These are phyloP conservation scores for Kondoa subrosea DNA, from an alignment of 768 basidiomycete species.

Conservation along the genomic window DNA sequence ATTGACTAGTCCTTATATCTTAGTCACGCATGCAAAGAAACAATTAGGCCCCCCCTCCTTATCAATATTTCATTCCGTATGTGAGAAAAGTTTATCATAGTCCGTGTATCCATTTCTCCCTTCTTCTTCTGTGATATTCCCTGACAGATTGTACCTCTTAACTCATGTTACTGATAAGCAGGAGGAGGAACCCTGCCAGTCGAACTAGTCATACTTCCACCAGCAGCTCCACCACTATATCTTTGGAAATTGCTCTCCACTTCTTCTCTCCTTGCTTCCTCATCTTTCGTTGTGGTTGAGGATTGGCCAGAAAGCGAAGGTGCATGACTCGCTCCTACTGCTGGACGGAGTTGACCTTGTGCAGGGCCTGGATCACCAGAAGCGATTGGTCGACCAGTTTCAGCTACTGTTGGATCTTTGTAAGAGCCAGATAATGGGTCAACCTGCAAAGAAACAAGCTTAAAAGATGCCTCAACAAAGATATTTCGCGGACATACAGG, in stretches of 20 bases:
- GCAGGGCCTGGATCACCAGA: conserved; percentile 25
- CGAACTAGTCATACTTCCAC: background rate
- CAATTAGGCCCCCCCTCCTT: too few species aligned
- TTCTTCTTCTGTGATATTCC: too few species aligned
- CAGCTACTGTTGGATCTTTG: conserved; percentile 29
- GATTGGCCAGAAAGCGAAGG: background rate
- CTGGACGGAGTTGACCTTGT: conserved; percentile 24
- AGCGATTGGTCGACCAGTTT: conserved; percentile 28
- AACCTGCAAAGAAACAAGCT: too few species aligned
- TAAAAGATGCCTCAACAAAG: conserved; percentile 23
- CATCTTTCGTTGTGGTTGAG: conserved; percentile 10
- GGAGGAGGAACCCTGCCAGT: background rate
- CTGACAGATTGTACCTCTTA: too few species aligned
- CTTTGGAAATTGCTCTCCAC: conserved; percentile 9
- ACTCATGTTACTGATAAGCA: too few species aligned
- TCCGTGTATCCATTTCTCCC: too few species aligned
- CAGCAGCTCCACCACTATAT: conserved; percentile 1
- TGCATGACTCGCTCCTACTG: background rate
- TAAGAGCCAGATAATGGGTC: too few species aligned
- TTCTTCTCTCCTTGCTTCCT: conserved; percentile 15
- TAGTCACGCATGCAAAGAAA: too few species aligned
- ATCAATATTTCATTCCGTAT: too few species aligned
- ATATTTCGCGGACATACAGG: conserved; percentile 28
- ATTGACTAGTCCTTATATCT: too few species aligned
- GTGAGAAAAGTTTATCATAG: too few species aligned